Conservation (phyloP, 768 basidiomycete genomes). For the Boletus reticulatus region DNA sequence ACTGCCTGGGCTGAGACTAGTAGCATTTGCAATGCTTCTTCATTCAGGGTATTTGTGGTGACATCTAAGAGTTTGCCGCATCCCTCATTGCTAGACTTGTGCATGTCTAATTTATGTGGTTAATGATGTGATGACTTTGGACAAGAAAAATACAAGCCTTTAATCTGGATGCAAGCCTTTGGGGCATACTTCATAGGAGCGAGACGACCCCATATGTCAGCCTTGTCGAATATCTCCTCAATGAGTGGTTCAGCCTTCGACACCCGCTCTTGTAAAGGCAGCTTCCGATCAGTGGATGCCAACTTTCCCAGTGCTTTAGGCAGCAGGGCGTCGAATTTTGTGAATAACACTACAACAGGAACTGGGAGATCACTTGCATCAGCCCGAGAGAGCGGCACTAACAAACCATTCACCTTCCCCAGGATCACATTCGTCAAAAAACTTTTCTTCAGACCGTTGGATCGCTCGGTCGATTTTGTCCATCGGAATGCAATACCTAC, state of each 20-base stretch:
- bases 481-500: conserved; percentile 9
- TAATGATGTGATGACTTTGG: background rate
- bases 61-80: background rate
- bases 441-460: background rate
- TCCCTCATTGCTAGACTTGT: background rate
- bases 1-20: conserved; percentile 2
- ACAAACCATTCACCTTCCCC: background rate
- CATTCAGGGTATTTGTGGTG: background rate
- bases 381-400: background rate
- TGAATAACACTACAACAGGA: conserved; percentile 4
- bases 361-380: background rate
- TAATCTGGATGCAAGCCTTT: background rate
- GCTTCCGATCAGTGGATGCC: background rate
- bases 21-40: background rate
- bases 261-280: background rate
- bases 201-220: background rate
- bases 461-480: background rate
- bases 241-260: background rate
- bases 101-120: background rate
- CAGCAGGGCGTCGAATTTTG: conserved; percentile 2
- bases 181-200: background rate
- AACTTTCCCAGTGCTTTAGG: background rate
- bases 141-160: background rate
- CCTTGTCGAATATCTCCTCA: background rate
- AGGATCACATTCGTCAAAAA: background rate